Percentiles rank a stretch among this genome's conserved stretches.
Conservation (phyloP, 2,329 filamentous ascomycete genomes). For the Nothopassalora personata region DNA sequence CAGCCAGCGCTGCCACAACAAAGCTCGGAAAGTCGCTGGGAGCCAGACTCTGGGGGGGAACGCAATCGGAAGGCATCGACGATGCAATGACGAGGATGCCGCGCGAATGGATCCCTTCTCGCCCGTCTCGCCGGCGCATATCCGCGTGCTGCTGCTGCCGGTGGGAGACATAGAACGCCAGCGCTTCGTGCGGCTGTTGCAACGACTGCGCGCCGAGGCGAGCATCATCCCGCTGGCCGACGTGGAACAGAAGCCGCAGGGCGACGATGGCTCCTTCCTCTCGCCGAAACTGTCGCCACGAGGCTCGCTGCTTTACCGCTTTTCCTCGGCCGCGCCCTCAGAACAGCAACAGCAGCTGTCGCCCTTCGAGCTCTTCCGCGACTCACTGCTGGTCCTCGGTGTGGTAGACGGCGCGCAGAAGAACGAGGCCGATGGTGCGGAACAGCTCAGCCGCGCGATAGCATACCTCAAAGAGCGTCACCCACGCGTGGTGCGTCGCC, state of each 20-base stretch:
- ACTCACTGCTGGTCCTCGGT: slow-evolving; percentile 76
- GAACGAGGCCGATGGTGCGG: slow-evolving; percentile 46
- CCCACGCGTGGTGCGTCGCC: slow-evolving; percentile 30
- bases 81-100: slow-evolving; percentile 11
- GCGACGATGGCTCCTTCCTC: slow-evolving; percentile 38
- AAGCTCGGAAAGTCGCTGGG: no score
- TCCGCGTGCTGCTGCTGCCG: slow-evolving; percentile 81
- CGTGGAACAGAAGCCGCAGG: slow-evolving; percentile 10
- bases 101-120: slow-evolving; percentile 65
- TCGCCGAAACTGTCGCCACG: slow-evolving; percentile 82
- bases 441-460: slow-evolving; percentile 28
- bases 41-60: no score
- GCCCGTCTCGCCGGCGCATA: slow-evolving; percentile 83
- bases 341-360: slow-evolving; percentile 72
- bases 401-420: slow-evolving; percentile 70
- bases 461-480: slow-evolving; percentile 30
- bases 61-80: not conserved
- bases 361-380: slow-evolving; percentile 85
- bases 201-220: slow-evolving; percentile 71
- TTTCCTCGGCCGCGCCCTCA: slow-evolving; percentile 74
- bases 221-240: slow-evolving; percentile 52
- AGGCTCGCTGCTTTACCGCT: slow-evolving; percentile 81
- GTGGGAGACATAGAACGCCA: slow-evolving; percentile 78
- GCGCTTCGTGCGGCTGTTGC: slow-evolving; percentile 72
- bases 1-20: no score